Evolutionary conservation across 2,329 filamentous ascomycete genomes (phyloP).

Genomic region (Claviceps arundinis): DNA sequence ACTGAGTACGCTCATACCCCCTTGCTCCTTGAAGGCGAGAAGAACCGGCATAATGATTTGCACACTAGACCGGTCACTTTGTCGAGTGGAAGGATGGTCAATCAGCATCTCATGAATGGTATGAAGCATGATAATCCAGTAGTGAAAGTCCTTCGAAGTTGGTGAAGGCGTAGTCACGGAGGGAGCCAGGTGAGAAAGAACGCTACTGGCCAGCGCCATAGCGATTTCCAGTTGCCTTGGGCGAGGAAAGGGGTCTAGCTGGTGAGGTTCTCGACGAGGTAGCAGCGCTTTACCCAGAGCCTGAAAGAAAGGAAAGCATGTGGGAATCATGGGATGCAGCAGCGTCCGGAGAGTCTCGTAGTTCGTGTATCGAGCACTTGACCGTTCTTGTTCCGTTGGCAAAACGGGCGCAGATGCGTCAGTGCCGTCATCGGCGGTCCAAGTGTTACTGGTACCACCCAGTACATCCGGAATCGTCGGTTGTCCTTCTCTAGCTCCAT

Average conservation of each 20-base stretch:
- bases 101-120: conserved; percentile 68
- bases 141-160: conserved; percentile 55
- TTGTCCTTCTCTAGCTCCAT: conserved; percentile 8
- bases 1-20: conserved; percentile 63
- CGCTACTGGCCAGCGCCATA: conserved; percentile 55
- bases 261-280: conserved; percentile 46
- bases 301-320: conserved; percentile 76
- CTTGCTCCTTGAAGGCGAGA: conserved; percentile 71
- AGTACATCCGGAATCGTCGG: conserved; percentile 21
- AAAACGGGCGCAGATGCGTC: conserved; percentile 13
- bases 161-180: conserved; percentile 29
- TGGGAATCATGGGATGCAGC: conserved; percentile 63
- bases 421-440: conserved; percentile 12
- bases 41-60: conserved; percentile 64
- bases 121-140: conserved; percentile 70
- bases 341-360: conserved; percentile 64
- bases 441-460: conserved; percentile 12
- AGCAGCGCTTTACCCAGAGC: conserved; percentile 71
- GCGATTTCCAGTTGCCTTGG: conserved; percentile 42
- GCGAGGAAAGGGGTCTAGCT: conserved; percentile 45
- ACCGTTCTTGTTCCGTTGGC: conserved; percentile 30
- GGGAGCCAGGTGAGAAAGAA: conserved; percentile 52
- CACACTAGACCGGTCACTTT: conserved; percentile 33
- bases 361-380: conserved; percentile 48
- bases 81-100: conserved; percentile 41